Evolutionary conservation across 306 rosid species (phyloP).

Genomic region (Crotalaria pallida): DNA sequence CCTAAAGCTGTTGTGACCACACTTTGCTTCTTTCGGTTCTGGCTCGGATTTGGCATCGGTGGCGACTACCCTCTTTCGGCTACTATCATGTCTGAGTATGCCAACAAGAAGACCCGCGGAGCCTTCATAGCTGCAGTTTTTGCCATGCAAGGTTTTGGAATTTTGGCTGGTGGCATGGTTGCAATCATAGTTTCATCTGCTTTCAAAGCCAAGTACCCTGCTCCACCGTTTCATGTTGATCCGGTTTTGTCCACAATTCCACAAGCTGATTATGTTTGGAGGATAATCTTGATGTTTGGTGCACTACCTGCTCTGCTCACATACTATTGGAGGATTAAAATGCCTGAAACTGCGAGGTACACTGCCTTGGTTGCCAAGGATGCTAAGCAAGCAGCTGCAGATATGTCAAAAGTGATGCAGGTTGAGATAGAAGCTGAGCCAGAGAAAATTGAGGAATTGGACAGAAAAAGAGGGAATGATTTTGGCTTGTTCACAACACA

Average conservation of each 20-base stretch:
- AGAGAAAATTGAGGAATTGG: constrained; percentile 24
- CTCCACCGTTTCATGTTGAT: constrained; percentile 38
- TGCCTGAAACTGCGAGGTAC: constrained; percentile 94
- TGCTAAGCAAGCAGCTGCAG: constrained; percentile 63
- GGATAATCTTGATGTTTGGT: constrained; percentile 74
- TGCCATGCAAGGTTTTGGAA: constrained; percentile 95
- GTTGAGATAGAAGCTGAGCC: constrained; percentile 52
- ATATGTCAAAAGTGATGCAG: constrained; percentile 71
- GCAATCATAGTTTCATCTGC: constrained; percentile 59
- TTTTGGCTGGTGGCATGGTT: constrained; percentile 68
- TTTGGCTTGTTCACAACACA: constrained; percentile 57
- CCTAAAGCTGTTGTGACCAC: constrained; percentile 58
- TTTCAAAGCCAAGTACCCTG: constrained; percentile 45
- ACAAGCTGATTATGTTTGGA: constrained; percentile 77
- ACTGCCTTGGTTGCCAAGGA: constrained; percentile 87
- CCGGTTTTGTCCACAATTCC: constrained; percentile 51
- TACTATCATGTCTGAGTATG: constrained; percentile 91
- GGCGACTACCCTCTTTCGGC: constrained; percentile 97
- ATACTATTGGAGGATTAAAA: constrained; percentile 76
- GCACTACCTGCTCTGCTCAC: constrained; percentile 76
- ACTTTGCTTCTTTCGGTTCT: constrained; percentile 78
- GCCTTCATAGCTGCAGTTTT: constrained; percentile 91
- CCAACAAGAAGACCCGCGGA: constrained; percentile 78
- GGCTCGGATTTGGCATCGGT: constrained; percentile 92
- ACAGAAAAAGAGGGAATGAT: constrained; percentile 24